A percentile compares a stretch with the other conserved stretches of the same genome.
Evolutionary conservation across 192 early-diverging fungal species (phyloP).

Genomic region (Coemansia sp.): DNA sequence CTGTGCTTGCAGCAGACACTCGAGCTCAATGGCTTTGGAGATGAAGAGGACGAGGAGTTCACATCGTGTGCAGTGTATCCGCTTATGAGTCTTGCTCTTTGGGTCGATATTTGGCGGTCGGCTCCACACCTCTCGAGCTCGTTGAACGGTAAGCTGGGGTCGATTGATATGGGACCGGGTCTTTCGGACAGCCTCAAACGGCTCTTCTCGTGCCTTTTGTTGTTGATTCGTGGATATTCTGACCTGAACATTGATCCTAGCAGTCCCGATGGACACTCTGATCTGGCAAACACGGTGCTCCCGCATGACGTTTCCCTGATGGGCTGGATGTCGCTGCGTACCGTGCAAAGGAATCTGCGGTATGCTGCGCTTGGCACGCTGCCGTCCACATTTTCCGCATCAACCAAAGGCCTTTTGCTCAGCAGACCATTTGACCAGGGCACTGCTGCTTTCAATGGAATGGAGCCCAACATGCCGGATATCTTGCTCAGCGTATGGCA

Average conservation of each 20-base stretch:
- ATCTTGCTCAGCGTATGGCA: slow-evolving; percentile 12
- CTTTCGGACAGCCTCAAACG: slow-evolving; percentile 1
- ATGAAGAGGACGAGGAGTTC: background rate
- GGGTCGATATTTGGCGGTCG: slow-evolving; percentile 50
- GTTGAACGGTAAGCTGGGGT: background rate
- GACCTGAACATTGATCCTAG: background rate
- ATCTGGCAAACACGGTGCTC: slow-evolving; percentile 21
- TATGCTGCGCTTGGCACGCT: slow-evolving; percentile 16
- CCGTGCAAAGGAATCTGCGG: slow-evolving; percentile 17
- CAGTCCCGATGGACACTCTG: background rate
- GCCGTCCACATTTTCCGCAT: background rate
- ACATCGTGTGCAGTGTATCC: slow-evolving; percentile 14
- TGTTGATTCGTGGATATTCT: slow-evolving; percentile 7
- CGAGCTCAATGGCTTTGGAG: slow-evolving; percentile 2
- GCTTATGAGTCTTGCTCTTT: slow-evolving; percentile 32
- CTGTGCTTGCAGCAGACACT: slow-evolving; percentile 25
- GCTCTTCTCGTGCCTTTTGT: slow-evolving; percentile 2
- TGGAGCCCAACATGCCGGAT: background rate
- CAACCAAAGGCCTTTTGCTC: background rate
- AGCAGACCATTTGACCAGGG: background rate
- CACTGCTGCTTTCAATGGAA: background rate
- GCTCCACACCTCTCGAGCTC: background rate
- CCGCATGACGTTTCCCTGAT: slow-evolving; percentile 39
- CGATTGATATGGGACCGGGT: background rate
- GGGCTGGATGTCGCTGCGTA: slow-evolving; percentile 38